These are phyloP conservation scores for Psilocybe mexicana DNA, from an alignment of 1,284 basidiomycete species.

Conservation along the genomic window DNA sequence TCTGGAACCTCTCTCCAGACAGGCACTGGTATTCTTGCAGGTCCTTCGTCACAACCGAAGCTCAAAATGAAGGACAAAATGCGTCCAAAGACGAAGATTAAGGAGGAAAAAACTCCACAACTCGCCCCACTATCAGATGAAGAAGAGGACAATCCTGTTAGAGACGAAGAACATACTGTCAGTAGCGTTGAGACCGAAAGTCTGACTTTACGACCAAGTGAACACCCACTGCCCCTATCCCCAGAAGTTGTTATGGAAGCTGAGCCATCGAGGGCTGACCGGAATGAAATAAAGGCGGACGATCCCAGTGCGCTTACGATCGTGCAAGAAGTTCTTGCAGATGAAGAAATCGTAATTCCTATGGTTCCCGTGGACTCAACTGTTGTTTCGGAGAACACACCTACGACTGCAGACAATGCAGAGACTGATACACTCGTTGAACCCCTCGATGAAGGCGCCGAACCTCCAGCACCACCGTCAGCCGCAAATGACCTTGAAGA, in stretches of 20 bases:
- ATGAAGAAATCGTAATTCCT: background rate
- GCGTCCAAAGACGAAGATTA: slow-evolving; percentile 28
- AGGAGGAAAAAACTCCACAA: slow-evolving; percentile 18
- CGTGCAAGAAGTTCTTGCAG: background rate
- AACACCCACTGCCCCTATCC: background rate
- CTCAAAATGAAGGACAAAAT: slow-evolving; percentile 31
- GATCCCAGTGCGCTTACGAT: background rate
- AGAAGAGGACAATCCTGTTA: slow-evolving; percentile 19
- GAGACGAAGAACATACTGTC: background rate
- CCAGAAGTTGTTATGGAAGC: background rate
- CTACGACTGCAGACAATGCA: background rate
- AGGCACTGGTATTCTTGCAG: background rate
- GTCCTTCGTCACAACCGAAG: slow-evolving; percentile 13
- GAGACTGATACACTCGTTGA: background rate
- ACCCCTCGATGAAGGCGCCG: background rate
- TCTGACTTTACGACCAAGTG: background rate
- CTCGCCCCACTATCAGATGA: slow-evolving; percentile 25
- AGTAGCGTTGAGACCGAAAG: background rate
- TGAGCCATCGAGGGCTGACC: background rate
- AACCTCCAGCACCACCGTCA: background rate
- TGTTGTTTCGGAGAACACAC: background rate
- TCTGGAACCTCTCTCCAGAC: background rate
- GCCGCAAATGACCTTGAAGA: background rate
- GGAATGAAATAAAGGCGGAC: background rate
- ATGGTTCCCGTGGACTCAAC: background rate